A percentile compares a stretch with the other conserved stretches of the same genome.
Conservation (phyloP, 345 rosid species). For the Eucalyptus curtisii region DNA sequence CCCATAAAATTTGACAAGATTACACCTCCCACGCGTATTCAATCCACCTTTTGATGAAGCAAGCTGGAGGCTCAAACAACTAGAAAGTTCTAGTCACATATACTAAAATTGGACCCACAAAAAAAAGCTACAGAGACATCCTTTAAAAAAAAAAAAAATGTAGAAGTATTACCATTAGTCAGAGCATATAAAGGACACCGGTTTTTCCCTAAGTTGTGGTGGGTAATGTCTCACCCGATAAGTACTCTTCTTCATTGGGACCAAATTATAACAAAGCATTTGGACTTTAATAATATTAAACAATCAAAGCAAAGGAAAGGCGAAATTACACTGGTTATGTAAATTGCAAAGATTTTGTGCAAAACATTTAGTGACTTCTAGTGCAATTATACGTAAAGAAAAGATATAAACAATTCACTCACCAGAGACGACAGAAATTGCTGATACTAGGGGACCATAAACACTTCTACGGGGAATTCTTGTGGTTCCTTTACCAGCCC, state of each 20-base stretch:
- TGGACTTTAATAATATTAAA: background rate
- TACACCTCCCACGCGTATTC: background rate
- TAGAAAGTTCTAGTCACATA: background rate
- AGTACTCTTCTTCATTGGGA: background rate
- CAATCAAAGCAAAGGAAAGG: background rate
- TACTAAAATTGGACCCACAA: background rate
- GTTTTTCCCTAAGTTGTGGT: background rate
- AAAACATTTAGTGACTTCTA: background rate
- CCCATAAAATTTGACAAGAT: background rate
- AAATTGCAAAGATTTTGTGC: background rate
- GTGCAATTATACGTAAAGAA: background rate
- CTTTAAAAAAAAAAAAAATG: background rate
- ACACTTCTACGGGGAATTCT: slow-evolving; percentile 28
- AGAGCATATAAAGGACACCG: background rate
- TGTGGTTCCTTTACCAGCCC: slow-evolving; percentile 67
- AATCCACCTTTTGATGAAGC: background rate
- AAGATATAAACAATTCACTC: background rate
- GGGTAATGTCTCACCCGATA: background rate
- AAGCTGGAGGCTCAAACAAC: background rate
- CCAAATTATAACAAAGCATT: background rate
- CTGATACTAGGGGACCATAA: slow-evolving; percentile 64
- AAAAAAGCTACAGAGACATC: background rate
- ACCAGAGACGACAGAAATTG: slow-evolving; percentile 40
- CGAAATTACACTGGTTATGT: background rate
- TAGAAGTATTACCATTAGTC: background rate